phyloP scores from a whole-genome alignment of 805 yeast species.

The Hemisphaericaspora nanyangensis region DNA sequence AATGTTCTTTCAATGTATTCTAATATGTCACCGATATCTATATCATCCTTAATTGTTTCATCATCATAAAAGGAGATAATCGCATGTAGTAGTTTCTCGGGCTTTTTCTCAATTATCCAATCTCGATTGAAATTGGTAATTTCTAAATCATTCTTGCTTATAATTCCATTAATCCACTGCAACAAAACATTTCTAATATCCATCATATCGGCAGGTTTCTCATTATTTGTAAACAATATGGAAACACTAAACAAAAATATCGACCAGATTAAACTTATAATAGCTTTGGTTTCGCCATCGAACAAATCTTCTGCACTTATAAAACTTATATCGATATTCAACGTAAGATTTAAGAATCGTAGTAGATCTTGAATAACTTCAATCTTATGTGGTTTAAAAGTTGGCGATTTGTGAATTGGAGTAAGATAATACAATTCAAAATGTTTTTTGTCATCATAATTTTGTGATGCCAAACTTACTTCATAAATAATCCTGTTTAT shows the following conservation, averaged over 20 bases:
- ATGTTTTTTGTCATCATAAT: conserved; percentile 10
- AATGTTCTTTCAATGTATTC: conserved; percentile 34
- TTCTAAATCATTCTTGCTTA: conserved; percentile 8
- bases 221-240: conserved; percentile 15
- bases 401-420: conserved; percentile 36
- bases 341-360: conserved; percentile 36
- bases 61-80: neutral
- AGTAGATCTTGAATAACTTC: conserved; percentile 45
- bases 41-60: neutral
- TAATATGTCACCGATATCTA: conserved; percentile 30
- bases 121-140: conserved; percentile 50
- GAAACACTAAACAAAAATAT: conserved; percentile 40
- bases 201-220: conserved; percentile 20
- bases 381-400: conserved; percentile 40
- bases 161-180: conserved; percentile 48
- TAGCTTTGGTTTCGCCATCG: conserved; percentile 45
- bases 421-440: conserved; percentile 21
- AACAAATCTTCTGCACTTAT: conserved; percentile 49
- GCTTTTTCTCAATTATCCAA: conserved; percentile 36
- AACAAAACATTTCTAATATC: conserved; percentile 31
- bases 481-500: conserved; percentile 29
- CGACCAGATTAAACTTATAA: conserved; percentile 48
- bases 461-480: neutral
- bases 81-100: neutral
- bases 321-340: conserved; percentile 38